phyloP scores from a whole-genome alignment of 768 basidiomycete genomes.

The Naganishia antarctica region DNA sequence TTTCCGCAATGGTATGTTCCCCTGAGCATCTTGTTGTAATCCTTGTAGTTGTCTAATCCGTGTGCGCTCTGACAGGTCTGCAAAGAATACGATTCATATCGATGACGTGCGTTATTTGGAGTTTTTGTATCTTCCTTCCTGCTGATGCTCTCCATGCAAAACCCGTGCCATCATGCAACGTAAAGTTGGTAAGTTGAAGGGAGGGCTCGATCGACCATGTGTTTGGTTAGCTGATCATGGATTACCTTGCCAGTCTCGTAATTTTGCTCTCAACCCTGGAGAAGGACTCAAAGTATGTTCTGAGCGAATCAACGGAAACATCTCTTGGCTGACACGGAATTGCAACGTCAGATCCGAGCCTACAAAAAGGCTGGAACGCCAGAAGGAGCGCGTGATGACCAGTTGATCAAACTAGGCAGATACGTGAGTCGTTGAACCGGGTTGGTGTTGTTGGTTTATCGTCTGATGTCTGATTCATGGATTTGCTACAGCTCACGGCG shows the following conservation, averaged over 20 bases:
- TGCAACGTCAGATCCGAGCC: slow-evolving; percentile 57
- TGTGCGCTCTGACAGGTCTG: slow-evolving; percentile 52
- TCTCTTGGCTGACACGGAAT: slow-evolving; percentile 5
- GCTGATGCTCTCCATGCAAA: not conserved
- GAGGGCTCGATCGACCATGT: too few relatives aligned
- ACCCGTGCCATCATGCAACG: not conserved
- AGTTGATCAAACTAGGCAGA: slow-evolving; percentile 61
- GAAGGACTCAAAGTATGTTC: slow-evolving; percentile 68
- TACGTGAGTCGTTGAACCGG: slow-evolving; percentile 54
- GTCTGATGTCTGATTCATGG: slow-evolving; percentile 28
- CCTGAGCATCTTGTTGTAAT: too few relatives aligned
- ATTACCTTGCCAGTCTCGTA: too few relatives aligned
- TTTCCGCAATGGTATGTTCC: slow-evolving; percentile 24
- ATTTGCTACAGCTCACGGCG: slow-evolving; percentile 29
- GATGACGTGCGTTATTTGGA: slow-evolving; percentile 66
- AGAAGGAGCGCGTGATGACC: slow-evolving; percentile 60
- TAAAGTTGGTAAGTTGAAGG: slow-evolving; percentile 21
- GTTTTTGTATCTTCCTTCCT: not conserved
- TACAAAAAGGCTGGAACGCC: slow-evolving; percentile 72
- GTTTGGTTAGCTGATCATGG: too few relatives aligned
- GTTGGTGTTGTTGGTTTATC: too few relatives aligned
- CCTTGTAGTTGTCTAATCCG: too few relatives aligned
- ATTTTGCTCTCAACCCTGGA: slow-evolving; percentile 79
- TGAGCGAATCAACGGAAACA: too few relatives aligned
- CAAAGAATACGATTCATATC: slow-evolving; percentile 75